Evolutionary conservation across 306 rosid species (phyloP), one percentile per base, ranked within the genome.

Genomic region (Inga leiocalycina): DNA sequence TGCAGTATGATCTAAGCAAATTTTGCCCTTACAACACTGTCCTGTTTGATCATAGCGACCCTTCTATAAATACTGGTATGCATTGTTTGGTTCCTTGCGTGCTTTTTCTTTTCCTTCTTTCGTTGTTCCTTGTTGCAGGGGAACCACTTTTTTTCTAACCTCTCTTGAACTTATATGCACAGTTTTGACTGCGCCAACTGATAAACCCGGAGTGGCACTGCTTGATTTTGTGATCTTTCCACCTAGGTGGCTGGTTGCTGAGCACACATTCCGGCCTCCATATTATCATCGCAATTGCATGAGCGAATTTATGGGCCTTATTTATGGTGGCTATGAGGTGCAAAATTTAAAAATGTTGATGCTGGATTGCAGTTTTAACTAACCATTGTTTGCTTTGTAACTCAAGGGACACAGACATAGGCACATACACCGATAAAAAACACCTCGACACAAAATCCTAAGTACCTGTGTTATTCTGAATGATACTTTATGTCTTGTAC

Each of bases 271-370:
- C 80, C 96, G 99, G 76, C 99, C 99, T 35, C 99, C 99, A 20
- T 95, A 95, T 91, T 95, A 92, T 85, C 99, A 95, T 80, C 98
- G 99, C 92, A 95, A 95, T 48, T 95, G 98, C 84, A 95, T 95
- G 99, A 93, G 92, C 86, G 99, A 95, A 84, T 95, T 93, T 81
- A 95, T 95, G 99, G 99, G 99, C 79, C 98, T 95, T 77, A 90
- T 95, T 83, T 74, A 86, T n/a, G 98, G 99, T 82, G 94, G 94
- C 83, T 95, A 95, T 69, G 99, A 93, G 97, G 98, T 95, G 71
- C 30, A 68, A 11, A 2, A 65, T 70, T 39, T 61, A 46, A 70
- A 74, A 71, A 48, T 0, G 62, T 78, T 71, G 56, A 64, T 74
- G 22, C 80, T 30, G 14, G 24, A 24, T 35, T 44, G 20, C 6